phyloP scores from a whole-genome alignment of 176 grass and related monocot species.

The Oryza nivara region DNA sequence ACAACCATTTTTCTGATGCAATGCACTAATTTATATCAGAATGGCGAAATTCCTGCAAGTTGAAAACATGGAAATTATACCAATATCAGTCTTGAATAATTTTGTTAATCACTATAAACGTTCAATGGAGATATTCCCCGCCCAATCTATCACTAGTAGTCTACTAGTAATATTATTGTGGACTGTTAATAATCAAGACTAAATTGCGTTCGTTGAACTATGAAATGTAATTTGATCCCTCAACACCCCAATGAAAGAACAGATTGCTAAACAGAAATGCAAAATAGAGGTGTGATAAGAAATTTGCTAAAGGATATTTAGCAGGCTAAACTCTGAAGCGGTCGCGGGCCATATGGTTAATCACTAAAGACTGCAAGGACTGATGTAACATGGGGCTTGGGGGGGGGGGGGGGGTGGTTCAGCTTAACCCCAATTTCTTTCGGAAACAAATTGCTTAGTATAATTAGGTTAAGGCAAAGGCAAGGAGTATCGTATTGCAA shows the following conservation, averaged over 20 bases:
- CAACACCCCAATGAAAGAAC: background rate
- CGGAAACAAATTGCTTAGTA: no score
- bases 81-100: background rate
- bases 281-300: background rate
- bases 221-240: background rate
- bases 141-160: background rate
- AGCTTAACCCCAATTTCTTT: no score
- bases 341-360: background rate
- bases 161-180: background rate
- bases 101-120: background rate
- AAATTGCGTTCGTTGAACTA: background rate
- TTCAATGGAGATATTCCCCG: background rate
- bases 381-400: no score
- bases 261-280: background rate
- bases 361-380: background rate
- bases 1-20: conserved; percentile 52
- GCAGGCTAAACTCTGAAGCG: background rate
- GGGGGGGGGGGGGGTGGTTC: no score
- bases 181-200: background rate
- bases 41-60: conserved; percentile 29
- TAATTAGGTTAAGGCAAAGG: no score
- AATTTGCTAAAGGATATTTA: background rate
- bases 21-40: conserved; percentile 4
- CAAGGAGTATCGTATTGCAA: no score
- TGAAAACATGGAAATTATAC: conserved; percentile 4